A percentile compares a stretch with the other conserved stretches of the same genome.
Conservation (phyloP, 192 early-diverging fungal species). For the Martensiomyces pterosporus region DNA sequence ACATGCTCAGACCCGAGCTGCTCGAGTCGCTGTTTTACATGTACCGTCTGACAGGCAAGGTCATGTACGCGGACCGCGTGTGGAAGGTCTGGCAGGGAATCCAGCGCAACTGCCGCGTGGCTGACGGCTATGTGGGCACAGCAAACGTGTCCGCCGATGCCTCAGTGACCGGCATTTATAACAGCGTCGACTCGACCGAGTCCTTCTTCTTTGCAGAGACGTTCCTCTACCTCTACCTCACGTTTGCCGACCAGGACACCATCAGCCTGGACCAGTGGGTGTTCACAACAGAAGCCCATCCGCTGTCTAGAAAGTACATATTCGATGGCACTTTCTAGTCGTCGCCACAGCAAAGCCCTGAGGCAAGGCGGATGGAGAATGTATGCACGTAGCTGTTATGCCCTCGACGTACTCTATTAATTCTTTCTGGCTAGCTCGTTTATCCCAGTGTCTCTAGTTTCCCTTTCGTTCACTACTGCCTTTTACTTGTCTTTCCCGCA, state of each 20-base stretch:
- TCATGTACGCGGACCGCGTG: constrained; percentile 60
- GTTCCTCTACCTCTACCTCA: constrained; percentile 87
- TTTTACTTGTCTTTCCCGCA: no score
- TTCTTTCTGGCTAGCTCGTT: neutral
- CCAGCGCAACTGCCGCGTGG: constrained; percentile 68
- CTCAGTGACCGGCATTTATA: constrained; percentile 17
- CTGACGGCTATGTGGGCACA: constrained; percentile 61
- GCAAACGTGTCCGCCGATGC: constrained; percentile 33
- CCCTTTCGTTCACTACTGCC: neutral
- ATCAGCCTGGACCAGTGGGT: constrained; percentile 79
- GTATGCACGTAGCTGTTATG: no score
- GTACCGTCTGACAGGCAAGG: constrained; percentile 68
- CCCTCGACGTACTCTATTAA: no score
- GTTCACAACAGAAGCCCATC: constrained; percentile 96
- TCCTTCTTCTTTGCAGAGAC: constrained; percentile 93
- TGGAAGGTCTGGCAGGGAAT: constrained; percentile 65
- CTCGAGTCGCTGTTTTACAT: constrained; percentile 70
- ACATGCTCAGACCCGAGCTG: constrained; percentile 78
- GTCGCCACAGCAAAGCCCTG: no score
- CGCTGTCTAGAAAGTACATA: constrained; percentile 46
- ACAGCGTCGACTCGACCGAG: constrained; percentile 42
- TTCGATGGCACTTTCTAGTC: constrained; percentile 46
- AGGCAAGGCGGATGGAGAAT: no score
- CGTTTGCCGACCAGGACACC: constrained; percentile 65
- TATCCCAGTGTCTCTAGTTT: neutral